Evolutionary conservation across 306 rosid genomes (phyloP), one percentile per base, ranked within the genome.

Genomic region (peach (Prunus persica)): DNA sequence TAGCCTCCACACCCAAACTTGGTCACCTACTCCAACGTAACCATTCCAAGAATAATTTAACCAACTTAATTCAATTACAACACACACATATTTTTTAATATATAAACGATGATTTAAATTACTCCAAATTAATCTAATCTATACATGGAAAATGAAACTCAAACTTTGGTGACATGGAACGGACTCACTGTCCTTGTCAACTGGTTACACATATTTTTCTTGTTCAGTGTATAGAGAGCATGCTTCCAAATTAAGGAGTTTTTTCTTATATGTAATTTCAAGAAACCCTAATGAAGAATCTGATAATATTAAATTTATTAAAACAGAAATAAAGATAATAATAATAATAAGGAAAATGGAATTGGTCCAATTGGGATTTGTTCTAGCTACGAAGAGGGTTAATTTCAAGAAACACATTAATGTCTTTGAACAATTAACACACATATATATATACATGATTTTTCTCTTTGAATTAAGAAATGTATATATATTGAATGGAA

Each of bases 1-100:
- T 81, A 88, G 24, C 97, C 96, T 86, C 96, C 93, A 67, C 97
- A 89, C 2, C 89, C 91, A 84, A 92, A 90, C 79, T 85, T 90
- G 47, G 97, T 90, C 65, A 92, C 91, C 96, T 92, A 69, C 45
- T 50, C 43, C 49, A 56, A 28, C 43, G 9, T 38, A 38, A 57
- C 24, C 46, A 9, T 19, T 69, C 11, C 68, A 60, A 61, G 43
- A 38, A 38, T 1, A 38, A 38, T 34, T 34, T 34, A 34, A 34
- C 41, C 41, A 34, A 34, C 41, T 34, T 34, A 34, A 38, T 38
- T 38, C 43, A 38, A 38, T 38, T 38, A 38, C 43, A 38, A 7
- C 43, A 38, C 9, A 38, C 2, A 38, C 9, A 7, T 1, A 6
- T 38, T 34, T 34, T 34, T 34, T 5, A 34, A 38, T 38, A 1